Conservation (phyloP, 2,329 filamentous ascomycete species). For the Nemania serpens region DNA sequence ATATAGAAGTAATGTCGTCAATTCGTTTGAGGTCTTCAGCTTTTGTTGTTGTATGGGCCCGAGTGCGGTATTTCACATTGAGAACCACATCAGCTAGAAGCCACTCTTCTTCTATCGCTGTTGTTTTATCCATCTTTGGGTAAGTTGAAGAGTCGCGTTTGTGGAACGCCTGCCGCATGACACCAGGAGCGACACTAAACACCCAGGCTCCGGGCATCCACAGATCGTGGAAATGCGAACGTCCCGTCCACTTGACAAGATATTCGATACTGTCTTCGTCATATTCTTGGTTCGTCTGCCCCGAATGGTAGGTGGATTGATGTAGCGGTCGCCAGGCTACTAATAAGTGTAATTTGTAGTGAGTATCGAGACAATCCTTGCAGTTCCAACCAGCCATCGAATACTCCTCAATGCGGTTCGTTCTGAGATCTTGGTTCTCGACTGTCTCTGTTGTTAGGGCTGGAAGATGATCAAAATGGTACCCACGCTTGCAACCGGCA, state of each 20-base stretch:
- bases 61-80: constrained; percentile 66
- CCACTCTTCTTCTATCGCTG: constrained; percentile 87
- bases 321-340: constrained; percentile 85
- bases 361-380: constrained; percentile 70
- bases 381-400: constrained; percentile 73
- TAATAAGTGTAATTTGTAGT: constrained; percentile 73
- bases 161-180: constrained; percentile 76
- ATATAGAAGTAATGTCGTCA: constrained; percentile 71
- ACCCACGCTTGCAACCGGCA: constrained; percentile 73
- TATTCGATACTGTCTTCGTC: constrained; percentile 86
- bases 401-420: constrained; percentile 74
- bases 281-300: constrained; percentile 59
- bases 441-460: constrained; percentile 45
- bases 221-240: constrained; percentile 78
- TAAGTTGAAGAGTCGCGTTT: constrained; percentile 67
- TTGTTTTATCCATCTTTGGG: constrained; percentile 71
- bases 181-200: constrained; percentile 66
- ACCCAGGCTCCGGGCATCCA: constrained; percentile 95
- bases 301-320: constrained; percentile 57
- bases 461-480: constrained; percentile 84
- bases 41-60: constrained; percentile 61
- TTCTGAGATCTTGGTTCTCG: constrained; percentile 55
- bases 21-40: constrained; percentile 74
- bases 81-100: constrained; percentile 89
- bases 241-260: constrained; percentile 81